Evolutionary conservation across 345 rosid genomes (phyloP), one percentile per base, ranked within the genome.

Genomic region (Hibiscus mutabilis): DNA sequence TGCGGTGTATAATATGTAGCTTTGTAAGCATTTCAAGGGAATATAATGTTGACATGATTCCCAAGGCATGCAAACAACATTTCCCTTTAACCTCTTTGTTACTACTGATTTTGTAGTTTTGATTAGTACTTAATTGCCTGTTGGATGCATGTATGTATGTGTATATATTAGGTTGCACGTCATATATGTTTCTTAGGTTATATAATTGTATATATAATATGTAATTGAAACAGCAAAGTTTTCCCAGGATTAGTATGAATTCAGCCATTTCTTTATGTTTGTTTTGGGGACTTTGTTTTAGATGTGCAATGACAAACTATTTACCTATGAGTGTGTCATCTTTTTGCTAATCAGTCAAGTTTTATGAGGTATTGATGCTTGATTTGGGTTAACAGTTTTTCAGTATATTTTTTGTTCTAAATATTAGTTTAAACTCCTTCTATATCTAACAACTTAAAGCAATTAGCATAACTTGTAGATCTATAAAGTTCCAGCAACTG

Each of bases 11-110:
- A 94, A 25, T 25, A 2, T 25, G 27, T 25, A 25, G 98, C 86
- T 89, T 44, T 91, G 96, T 96, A 89, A 91, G 77, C 86, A 87
- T 68, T 95, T 91, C 73, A 87, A 79, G 75, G 97, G 84, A 70
- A 60, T 91, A 78, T 81, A 95, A 90, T 75, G 97, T 87, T 37
- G 97, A 91, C 67, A 95, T 90, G 99, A 76, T 88, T 35, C 97
- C 96, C 13, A 90, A 95, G 92, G 96, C 86, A 80, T 64, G 22
- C 27, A 25, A 25, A 25, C 27, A 25, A 25, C 27, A 25, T 25
- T 25, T 25, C 27, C 27, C 27, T 19, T 47, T 22, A 18, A 42
- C 29, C 53, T 65, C 25, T 27, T 19, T 59, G 10, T 59, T 5
- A 59, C 35, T 59, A 59, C 5, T 31, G 5, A 59, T 15, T 64